phyloP scores from a whole-genome alignment of 2,329 filamentous ascomycete species.

The Colletotrichum sp. region DNA sequence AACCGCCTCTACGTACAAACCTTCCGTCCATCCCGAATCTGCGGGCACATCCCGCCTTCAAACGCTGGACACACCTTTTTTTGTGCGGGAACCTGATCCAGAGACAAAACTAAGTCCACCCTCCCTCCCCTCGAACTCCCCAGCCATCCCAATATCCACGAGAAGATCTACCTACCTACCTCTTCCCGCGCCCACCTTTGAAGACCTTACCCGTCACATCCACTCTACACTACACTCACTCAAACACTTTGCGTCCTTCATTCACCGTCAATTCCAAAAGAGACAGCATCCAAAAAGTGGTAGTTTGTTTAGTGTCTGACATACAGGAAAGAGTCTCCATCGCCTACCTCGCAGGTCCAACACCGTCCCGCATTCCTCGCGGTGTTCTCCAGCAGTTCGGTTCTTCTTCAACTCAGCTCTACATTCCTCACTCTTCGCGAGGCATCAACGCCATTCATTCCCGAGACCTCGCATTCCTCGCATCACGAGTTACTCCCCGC shows the following conservation, averaged over 20 bases:
- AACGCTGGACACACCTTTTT: neutral
- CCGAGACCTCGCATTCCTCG: neutral
- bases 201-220: neutral
- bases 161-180: neutral
- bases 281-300: neutral
- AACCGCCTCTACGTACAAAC: conserved; percentile 7
- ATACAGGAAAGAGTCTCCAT: neutral
- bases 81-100: neutral
- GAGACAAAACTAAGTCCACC: conserved; percentile 26
- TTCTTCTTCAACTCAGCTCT: neutral
- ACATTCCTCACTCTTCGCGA: neutral
- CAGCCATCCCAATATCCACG: conserved; percentile 22
- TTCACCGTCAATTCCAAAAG: conserved; percentile 1
- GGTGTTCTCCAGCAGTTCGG: conserved; percentile 12
- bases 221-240: neutral
- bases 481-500: neutral
- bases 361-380: conserved; percentile 24
- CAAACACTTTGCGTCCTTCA: neutral
- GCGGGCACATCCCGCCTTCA: conserved; percentile 2
- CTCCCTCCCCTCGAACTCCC: neutral
- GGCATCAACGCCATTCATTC: neutral
- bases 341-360: conserved; percentile 4
- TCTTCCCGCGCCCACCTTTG: conserved; percentile 1
- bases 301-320: conserved; percentile 20
- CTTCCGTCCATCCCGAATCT: neutral